Percentiles rank a stretch among this genome's conserved stretches.
Evolutionary conservation across 2,329 filamentous ascomycete species (phyloP).

Genomic region (Aspergillus fischeri): DNA sequence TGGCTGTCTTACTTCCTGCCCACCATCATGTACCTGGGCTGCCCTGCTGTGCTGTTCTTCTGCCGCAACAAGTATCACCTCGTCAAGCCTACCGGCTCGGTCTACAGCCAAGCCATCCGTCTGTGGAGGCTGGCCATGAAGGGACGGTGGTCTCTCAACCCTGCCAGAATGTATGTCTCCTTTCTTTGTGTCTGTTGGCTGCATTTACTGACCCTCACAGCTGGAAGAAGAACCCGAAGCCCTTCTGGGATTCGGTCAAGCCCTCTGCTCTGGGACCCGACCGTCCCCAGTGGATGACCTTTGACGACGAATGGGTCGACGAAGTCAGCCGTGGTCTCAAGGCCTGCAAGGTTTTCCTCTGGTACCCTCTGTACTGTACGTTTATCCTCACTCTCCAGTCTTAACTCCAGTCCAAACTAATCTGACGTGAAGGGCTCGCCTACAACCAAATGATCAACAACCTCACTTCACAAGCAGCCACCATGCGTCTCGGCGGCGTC

Average conservation of each 20-base stretch:
- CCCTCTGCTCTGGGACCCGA: constrained; percentile 19
- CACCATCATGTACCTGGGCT: constrained; percentile 60
- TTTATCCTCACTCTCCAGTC: neutral
- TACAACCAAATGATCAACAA: constrained; percentile 56
- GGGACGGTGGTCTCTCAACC: constrained; percentile 60
- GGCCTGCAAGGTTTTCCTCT: constrained; percentile 66
- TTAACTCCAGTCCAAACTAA: too few species aligned
- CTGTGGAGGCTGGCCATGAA: constrained; percentile 61
- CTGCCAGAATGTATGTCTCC: constrained; percentile 49
- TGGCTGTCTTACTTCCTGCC: constrained; percentile 68
- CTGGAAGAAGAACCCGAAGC: constrained; percentile 11
- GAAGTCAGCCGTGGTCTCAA: constrained; percentile 67
- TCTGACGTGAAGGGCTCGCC: constrained; percentile 32
- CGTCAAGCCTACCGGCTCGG: constrained; percentile 66
- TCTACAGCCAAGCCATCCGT: constrained; percentile 62
- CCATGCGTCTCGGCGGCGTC: constrained; percentile 50
- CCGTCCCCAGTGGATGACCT: constrained; percentile 59
- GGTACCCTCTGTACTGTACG: constrained; percentile 49
- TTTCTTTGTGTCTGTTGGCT: too few species aligned
- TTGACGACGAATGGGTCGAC: constrained; percentile 79
- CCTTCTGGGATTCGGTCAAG: constrained; percentile 32
- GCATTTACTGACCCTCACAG: constrained; percentile 5
- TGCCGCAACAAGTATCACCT: constrained; percentile 61
- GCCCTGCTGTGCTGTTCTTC: constrained; percentile 58
- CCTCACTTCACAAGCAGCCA: constrained; percentile 52